A percentile compares a stretch with the other conserved stretches of the same genome.
Evolutionary conservation across 371 early-diverging fungal genomes (phyloP).

Genomic region (Mortierella sp.): DNA sequence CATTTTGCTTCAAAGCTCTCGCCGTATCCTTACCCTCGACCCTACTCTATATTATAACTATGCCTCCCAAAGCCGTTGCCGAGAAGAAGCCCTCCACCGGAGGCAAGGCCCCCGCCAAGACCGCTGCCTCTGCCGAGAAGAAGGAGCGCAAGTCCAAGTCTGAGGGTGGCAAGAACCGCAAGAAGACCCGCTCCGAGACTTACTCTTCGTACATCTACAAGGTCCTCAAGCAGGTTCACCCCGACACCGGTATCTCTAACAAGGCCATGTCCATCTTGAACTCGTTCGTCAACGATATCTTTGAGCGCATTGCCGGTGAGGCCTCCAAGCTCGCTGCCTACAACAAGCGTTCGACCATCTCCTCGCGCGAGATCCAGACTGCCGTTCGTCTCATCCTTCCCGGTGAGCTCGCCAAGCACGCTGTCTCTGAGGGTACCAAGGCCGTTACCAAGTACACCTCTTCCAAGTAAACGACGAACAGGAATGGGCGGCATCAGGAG

Average conservation of each 20-base stretch:
- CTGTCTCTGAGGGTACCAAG: constrained; percentile 98
- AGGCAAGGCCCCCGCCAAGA: constrained; percentile 79
- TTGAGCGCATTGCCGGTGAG: constrained; percentile 92
- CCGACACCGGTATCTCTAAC: constrained; percentile 98
- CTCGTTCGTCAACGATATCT: constrained; percentile 98
- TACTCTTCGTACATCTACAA: constrained; percentile 97
- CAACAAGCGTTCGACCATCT: constrained; percentile 96
- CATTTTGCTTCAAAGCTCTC: background rate
- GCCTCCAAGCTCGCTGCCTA: constrained; percentile 93
- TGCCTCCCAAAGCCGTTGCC: constrained; percentile 66
- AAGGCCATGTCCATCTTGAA: constrained; percentile 99
- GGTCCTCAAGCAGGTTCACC: constrained; percentile 98
- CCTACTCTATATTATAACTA: constrained; percentile 22
- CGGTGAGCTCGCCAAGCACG: constrained; percentile 97
- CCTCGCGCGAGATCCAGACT: constrained; percentile 96
- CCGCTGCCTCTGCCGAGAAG: constrained; percentile 63
- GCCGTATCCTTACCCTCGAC: constrained; percentile 5
- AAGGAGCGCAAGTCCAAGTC: constrained; percentile 61
- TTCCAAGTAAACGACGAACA: constrained; percentile 66
- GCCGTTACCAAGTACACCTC: constrained; percentile 96
- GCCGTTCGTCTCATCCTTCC: constrained; percentile 94
- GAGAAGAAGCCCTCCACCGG: constrained; percentile 71
- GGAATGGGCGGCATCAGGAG: background rate
- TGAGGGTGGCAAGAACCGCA: constrained; percentile 71
- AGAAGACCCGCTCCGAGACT: constrained; percentile 84